Percentiles rank a stretch among this genome's conserved stretches.
Evolutionary conservation across 495 filamentous ascomycete genomes (phyloP).

Genomic region (Xylaria castorea): DNA sequence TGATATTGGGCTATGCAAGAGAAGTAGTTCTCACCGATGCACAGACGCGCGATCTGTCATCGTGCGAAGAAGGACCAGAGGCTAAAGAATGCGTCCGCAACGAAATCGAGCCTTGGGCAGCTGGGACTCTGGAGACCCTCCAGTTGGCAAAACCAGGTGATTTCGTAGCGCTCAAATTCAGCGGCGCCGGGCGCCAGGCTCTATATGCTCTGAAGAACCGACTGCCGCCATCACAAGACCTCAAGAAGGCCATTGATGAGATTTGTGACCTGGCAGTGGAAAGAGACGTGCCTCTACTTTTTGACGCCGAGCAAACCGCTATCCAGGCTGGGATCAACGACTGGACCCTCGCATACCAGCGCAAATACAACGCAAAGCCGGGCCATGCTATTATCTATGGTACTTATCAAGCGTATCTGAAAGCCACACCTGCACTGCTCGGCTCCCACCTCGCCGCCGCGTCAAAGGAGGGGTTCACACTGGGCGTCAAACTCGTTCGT

Average conservation of each 20-base stretch:
- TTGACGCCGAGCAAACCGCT: slow-evolving; percentile 87
- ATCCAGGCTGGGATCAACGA: slow-evolving; percentile 84
- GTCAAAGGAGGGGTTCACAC: slow-evolving; percentile 69
- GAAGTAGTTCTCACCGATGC: slow-evolving; percentile 71
- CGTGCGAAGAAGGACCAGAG: slow-evolving; percentile 39
- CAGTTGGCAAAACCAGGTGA: slow-evolving; percentile 75
- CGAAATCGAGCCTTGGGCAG: slow-evolving; percentile 75
- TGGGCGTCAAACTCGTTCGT: slow-evolving; percentile 91
- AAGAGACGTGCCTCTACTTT: slow-evolving; percentile 75
- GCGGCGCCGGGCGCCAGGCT: slow-evolving; percentile 84
- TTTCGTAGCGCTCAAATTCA: slow-evolving; percentile 92
- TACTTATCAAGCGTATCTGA: slow-evolving; percentile 82
- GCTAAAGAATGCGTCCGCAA: slow-evolving; percentile 55
- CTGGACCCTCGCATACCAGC: slow-evolving; percentile 82
- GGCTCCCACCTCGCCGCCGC: slow-evolving; percentile 71
- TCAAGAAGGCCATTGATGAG: slow-evolving; percentile 71
- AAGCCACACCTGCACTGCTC: slow-evolving; percentile 69
- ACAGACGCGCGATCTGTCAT: slow-evolving; percentile 49
- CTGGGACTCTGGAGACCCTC: slow-evolving; percentile 78
- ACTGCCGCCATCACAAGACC: slow-evolving; percentile 62
- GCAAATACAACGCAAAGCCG: slow-evolving; percentile 70
- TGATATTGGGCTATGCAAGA: slow-evolving; percentile 78
- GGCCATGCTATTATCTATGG: slow-evolving; percentile 66
- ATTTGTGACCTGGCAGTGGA: slow-evolving; percentile 79
- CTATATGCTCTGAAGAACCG: slow-evolving; percentile 67